Percentiles rank a stretch among this genome's conserved stretches.
These are phyloP conservation scores for Termitomyces sp. DNA, from an alignment of 768 basidiomycete species.

Conservation along the genomic window DNA sequence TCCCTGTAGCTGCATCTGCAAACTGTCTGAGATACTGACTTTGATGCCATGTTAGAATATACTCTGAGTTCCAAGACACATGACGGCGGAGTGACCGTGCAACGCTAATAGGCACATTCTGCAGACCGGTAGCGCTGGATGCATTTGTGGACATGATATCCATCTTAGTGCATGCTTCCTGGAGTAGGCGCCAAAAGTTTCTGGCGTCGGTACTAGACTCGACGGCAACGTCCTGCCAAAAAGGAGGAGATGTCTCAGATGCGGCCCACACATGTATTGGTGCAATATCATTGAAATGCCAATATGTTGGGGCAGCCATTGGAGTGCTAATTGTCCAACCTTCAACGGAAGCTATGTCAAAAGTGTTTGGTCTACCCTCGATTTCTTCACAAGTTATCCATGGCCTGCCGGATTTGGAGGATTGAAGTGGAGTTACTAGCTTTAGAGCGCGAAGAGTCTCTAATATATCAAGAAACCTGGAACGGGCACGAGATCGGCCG, in stretches of 20 bases:
- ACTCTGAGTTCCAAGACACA: conserved; percentile 55
- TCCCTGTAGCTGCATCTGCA: conserved; percentile 32
- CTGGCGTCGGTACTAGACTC: conserved; percentile 30
- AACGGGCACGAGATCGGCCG: conserved; percentile 50
- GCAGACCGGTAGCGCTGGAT: conserved; percentile 17
- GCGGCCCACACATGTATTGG: conserved; percentile 58
- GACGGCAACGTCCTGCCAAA: conserved; percentile 48
- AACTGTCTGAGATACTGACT: conserved; percentile 55
- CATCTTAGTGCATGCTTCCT: conserved; percentile 37
- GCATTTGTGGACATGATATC: conserved; percentile 16
- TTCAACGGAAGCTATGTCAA: conserved; percentile 36
- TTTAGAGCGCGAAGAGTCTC: conserved; percentile 51
- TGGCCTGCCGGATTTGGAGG: conserved; percentile 34
- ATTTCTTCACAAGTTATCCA: conserved; percentile 39
- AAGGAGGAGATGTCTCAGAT: conserved; percentile 42
- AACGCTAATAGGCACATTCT: conserved; percentile 22
- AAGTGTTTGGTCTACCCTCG: conserved; percentile 37
- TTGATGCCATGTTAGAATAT: conserved; percentile 65
- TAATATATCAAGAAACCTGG: conserved; percentile 57
- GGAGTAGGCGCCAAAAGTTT: conserved; percentile 54
- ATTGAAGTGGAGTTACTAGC: conserved; percentile 53
- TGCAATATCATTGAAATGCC: conserved; percentile 50
- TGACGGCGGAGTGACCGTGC: conserved; percentile 51
- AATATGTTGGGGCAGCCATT: conserved; percentile 52
- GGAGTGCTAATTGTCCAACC: conserved; percentile 40